phyloP scores from a whole-genome alignment of 352 stramenopile species.

The Globisporangium camurandrum region DNA sequence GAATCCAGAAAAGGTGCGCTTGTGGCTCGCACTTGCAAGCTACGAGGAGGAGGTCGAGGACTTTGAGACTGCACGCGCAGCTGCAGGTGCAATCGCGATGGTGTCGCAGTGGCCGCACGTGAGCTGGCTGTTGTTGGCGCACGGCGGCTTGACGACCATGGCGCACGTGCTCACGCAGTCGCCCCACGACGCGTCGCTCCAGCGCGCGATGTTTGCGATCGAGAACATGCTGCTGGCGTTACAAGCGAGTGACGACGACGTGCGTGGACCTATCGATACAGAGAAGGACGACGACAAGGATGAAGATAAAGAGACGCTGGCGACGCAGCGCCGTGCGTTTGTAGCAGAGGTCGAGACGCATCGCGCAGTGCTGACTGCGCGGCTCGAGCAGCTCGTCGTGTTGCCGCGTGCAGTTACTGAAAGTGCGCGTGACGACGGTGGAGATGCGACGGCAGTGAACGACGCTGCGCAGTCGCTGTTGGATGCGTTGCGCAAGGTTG shows the following conservation, averaged over 20 bases:
- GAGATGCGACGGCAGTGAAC: slow-evolving; percentile 21
- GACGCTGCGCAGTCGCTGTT: slow-evolving; percentile 49
- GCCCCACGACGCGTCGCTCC: slow-evolving; percentile 56
- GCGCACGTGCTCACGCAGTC: slow-evolving; percentile 37
- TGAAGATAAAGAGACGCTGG: slow-evolving; percentile 22
- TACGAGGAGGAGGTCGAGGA: slow-evolving; percentile 89
- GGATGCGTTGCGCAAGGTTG: slow-evolving; percentile 24
- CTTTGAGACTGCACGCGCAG: slow-evolving; percentile 88
- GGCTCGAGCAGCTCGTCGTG: slow-evolving; percentile 27
- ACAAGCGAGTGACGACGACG: not conserved
- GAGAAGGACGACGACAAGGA: slow-evolving; percentile 3
- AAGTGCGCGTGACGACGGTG: slow-evolving; percentile 13
- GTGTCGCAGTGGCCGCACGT: slow-evolving; percentile 75
- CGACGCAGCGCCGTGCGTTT: slow-evolving; percentile 42
- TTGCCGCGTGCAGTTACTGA: too few species aligned
- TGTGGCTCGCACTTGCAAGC: slow-evolving; percentile 92
- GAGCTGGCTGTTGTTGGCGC: slow-evolving; percentile 61
- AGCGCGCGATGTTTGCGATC: slow-evolving; percentile 65
- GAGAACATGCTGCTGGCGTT: slow-evolving; percentile 67
- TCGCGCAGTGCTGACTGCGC: slow-evolving; percentile 22
- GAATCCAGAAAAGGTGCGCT: slow-evolving; percentile 88
- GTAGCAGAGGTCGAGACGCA: slow-evolving; percentile 28
- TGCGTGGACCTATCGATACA: too few species aligned
- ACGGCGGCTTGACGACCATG: slow-evolving; percentile 58
- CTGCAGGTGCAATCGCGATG: slow-evolving; percentile 92